Evolutionary conservation across 73 alveolate genomes (phyloP).

Genomic region (Breviolum minutum): DNA sequence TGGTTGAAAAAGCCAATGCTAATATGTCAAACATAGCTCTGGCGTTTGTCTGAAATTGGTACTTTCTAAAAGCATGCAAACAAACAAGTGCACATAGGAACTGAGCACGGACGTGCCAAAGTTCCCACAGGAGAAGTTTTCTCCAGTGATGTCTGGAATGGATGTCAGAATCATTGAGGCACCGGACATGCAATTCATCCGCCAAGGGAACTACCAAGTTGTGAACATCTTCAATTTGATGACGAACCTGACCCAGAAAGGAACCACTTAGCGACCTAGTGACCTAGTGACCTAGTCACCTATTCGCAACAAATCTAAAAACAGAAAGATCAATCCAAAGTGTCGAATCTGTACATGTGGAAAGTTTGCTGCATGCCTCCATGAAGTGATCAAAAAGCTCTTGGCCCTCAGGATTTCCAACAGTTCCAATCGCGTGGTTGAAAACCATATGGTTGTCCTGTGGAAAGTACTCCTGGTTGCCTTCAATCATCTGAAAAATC

Average conservation of each 20-base stretch:
- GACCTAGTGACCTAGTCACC: no score
- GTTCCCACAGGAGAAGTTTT: no score
- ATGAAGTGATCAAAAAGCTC: background rate
- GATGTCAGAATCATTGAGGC: background rate
- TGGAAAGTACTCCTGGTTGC: no score
- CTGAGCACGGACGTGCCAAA: no score
- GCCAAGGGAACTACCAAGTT: background rate
- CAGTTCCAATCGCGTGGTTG: background rate
- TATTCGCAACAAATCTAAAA: no score
- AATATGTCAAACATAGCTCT: background rate
- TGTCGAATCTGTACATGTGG: no score
- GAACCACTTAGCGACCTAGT: background rate
- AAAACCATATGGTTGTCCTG: background rate
- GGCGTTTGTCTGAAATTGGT: background rate
- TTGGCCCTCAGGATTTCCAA: background rate
- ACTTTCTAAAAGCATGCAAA: no score
- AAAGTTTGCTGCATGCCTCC: background rate
- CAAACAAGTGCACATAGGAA: no score
- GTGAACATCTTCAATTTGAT: constrained; percentile 2
- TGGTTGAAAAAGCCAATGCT: no score
- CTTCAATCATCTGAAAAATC: no score
- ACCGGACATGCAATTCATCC: constrained; percentile 12
- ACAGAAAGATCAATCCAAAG: no score
- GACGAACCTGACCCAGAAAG: background rate
- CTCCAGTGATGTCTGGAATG: no score